Base-by-base conservation (phyloP, 2,329 filamentous ascomycete genomes). In the Capronia coronata region DNA sequence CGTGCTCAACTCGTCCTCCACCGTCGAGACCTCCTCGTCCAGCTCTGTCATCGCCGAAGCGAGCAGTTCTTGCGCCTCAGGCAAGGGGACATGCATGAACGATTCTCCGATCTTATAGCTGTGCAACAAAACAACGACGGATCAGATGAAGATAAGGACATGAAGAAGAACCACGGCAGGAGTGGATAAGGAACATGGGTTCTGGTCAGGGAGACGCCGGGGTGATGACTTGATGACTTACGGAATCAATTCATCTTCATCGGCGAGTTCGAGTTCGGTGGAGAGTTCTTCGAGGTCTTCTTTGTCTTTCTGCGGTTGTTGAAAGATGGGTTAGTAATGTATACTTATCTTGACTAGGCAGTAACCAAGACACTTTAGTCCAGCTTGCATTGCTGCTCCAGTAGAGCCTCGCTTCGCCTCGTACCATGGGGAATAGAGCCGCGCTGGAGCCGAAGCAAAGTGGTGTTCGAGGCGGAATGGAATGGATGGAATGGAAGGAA, bases 61-160 rank as follows among this genome's bases (percentile, higher is more conserved):
- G 3, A 98, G 82, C 70, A 97, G 79, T 60, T 91, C 83, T 65
- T 96, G 88, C 2, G 93, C 93, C 65, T 95, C 85, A 42, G 83
- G 72, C 13, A 96, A 78, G 7, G 86, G 83, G 45, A 98, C 72
- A 51, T 88, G 86, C 68, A 97, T 86, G 72, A 97, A 98, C 4
- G 89, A 87, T 68, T 97, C 93, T 58, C 93, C 93, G 50, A 98
- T 87, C 71, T 94, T 94, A 75, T 97, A 97, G 50, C 90, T 96
- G 65, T 25, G 13, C 8, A 21, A 44, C n/a, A n/a, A 16, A 42
- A 40, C 11, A 46, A 38, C 45, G 25, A n/a, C n/a, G n/a, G n/a
- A n/a, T n/a, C n/a, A n/a, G n/a, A n/a, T n/a, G n/a, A n/a, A n/a
- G n/a, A n/a, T n/a, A n/a, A n/a, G n/a, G n/a, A n/a, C n/a, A n/a